Evolutionary conservation across 371 early-diverging fungal genomes (phyloP).

Genomic region (Amoeboradix gromovi): DNA sequence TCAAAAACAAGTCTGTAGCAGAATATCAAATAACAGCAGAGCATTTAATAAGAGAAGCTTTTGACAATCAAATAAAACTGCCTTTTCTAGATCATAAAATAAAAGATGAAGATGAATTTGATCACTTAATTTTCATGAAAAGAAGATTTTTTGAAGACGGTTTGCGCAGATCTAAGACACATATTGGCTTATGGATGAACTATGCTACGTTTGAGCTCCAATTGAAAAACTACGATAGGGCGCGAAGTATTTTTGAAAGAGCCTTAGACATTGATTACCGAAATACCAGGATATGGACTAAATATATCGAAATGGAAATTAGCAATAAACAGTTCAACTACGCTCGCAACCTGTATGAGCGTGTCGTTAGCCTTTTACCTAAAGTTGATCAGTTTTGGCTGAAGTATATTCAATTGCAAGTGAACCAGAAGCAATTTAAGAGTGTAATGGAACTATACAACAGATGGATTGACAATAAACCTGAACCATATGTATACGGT

Average conservation of each 20-base stretch:
- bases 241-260: conserved; percentile 68
- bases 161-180: conserved; percentile 46
- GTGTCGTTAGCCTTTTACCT: conserved; percentile 60
- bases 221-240: conserved; percentile 50
- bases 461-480: conserved; percentile 56
- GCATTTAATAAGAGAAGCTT: conserved; percentile 77
- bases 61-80: conserved; percentile 48
- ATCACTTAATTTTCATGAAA: conserved; percentile 55
- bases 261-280: conserved; percentile 59
- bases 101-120: conserved; percentile 61
- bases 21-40: conserved; percentile 95
- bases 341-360: conserved; percentile 74
- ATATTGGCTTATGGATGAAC: conserved; percentile 65
- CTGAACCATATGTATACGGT: neutral
- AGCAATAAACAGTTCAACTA: conserved; percentile 63
- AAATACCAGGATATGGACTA: conserved; percentile 55
- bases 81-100: conserved; percentile 59
- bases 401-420: conserved; percentile 90
- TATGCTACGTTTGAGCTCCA: conserved; percentile 86
- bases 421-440: conserved; percentile 56
- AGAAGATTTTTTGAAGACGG: conserved; percentile 80
- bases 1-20: conserved; percentile 88
- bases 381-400: conserved; percentile 87
- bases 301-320: conserved; percentile 89
- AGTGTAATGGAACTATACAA: conserved; percentile 78